Percentiles rank a stretch among this genome's conserved stretches.
Conservation (phyloP, 768 basidiomycete genomes). For the Galerina marginata region DNA sequence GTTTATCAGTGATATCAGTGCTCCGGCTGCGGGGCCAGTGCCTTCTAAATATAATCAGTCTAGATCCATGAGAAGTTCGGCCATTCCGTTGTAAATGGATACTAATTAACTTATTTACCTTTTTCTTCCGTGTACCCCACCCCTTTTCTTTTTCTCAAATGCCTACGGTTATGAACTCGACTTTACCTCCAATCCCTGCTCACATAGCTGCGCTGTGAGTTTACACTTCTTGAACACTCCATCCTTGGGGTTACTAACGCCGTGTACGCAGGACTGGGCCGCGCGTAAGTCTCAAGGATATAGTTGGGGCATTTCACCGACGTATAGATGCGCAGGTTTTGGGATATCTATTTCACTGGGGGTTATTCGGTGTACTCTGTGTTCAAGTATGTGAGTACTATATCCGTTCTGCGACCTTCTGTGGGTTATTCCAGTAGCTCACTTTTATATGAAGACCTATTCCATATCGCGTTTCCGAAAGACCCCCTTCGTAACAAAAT, state of each 20-base stretch:
- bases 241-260: background rate
- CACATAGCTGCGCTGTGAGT: background rate
- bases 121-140: too few relatives aligned
- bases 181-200: background rate
- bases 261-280: background rate
- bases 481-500: constrained; percentile 13
- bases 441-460: constrained; percentile 1
- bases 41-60: too few relatives aligned
- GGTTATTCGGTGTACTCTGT: constrained; percentile 10
- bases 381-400: constrained; percentile 15
- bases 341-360: constrained; percentile 18
- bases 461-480: constrained; percentile 14
- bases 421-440: too few relatives aligned
- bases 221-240: background rate
- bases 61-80: too few relatives aligned
- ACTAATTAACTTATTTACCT: too few relatives aligned
- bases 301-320: background rate
- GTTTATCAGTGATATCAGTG: too few relatives aligned
- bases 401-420: background rate
- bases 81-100: too few relatives aligned
- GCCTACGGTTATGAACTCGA: background rate
- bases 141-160: too few relatives aligned
- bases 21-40: too few relatives aligned
- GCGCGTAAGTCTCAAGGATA: background rate
- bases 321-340: background rate